A percentile compares a stretch with the other conserved stretches of the same genome.
These are phyloP conservation scores for Salvia splendens DNA, from an alignment of 257 asterid genomes.

Conservation along the genomic window DNA sequence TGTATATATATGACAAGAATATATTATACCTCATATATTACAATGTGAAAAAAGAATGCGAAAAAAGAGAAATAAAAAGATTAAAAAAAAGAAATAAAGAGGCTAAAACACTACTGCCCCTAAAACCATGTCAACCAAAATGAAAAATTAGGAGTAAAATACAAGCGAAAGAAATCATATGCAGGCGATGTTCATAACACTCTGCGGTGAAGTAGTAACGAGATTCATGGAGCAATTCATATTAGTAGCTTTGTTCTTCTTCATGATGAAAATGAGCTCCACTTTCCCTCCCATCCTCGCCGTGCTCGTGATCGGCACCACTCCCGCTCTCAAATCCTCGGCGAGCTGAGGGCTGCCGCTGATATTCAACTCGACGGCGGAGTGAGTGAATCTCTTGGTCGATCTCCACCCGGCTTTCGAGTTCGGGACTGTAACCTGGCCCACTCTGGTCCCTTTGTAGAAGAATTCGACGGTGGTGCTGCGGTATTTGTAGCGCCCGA, in stretches of 20 bases:
- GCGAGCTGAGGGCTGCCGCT: conserved; percentile 1
- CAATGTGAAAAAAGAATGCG: too few species aligned
- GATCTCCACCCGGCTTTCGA: conserved; percentile 33
- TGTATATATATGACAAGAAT: too few species aligned
- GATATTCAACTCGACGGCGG: conserved; percentile 30
- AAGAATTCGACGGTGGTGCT: conserved; percentile 32
- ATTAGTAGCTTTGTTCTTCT: conserved; percentile 38
- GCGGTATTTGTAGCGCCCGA: conserved; percentile 37
- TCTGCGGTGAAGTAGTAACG: conserved; percentile 28
- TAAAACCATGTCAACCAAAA: too few species aligned
- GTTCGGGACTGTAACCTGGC: conserved; percentile 26
- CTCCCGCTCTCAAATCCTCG: conserved; percentile 33
- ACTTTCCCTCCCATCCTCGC: conserved; percentile 45
- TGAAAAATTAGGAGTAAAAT: too few species aligned
- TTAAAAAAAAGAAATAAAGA: too few species aligned
- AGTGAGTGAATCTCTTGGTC: conserved; percentile 15
- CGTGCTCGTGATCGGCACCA: conserved; percentile 27
- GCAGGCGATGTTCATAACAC: conserved; percentile 26
- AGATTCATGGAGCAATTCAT: conserved; percentile 43
- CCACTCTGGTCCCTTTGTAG: conserved; percentile 30
- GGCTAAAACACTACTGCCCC: too few species aligned
- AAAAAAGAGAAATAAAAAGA: too few species aligned
- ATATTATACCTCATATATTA: too few species aligned
- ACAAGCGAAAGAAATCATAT: neutral
- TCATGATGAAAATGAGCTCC: conserved; percentile 34